Conservation (phyloP, 805 yeast species). For the Isabelozyma pseudorhagii region DNA sequence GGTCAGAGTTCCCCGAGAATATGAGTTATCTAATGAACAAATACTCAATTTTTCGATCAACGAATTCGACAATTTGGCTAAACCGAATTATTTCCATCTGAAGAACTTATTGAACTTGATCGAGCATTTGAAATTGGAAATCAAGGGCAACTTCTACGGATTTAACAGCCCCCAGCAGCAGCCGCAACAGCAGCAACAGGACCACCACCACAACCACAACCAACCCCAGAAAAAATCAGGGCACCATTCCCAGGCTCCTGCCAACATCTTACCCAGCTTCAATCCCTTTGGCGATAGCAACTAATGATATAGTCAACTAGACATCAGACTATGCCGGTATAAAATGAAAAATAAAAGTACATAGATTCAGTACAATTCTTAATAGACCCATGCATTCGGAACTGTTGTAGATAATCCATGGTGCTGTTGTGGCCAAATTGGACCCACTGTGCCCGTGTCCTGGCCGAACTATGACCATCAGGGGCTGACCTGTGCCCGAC, state of each 20-base stretch:
- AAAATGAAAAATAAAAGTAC: neutral
- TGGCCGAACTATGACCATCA: too few species aligned
- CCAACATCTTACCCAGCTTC: constrained; percentile 4
- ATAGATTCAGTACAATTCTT: neutral
- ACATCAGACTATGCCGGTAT: neutral
- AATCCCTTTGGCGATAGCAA: constrained; percentile 6
- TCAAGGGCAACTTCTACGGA: constrained; percentile 41
- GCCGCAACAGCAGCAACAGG: neutral
- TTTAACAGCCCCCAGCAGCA: constrained; percentile 16
- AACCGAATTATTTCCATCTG: constrained; percentile 52
- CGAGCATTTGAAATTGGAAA: constrained; percentile 41
- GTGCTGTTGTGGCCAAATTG: too few species aligned
- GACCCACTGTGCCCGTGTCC: too few species aligned
- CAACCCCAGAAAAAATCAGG: neutral
- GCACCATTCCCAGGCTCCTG: too few species aligned
- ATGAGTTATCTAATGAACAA: constrained; percentile 37
- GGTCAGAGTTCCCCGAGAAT: constrained; percentile 31
- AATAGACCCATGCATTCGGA: constrained; percentile 1
- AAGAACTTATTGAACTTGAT: constrained; percentile 47
- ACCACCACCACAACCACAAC: neutral
- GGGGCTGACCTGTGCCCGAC: too few species aligned
- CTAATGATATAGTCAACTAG: neutral
- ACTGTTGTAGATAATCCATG: neutral
- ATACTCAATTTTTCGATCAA: constrained; percentile 41
- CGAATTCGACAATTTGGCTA: constrained; percentile 37